phyloP scores from a whole-genome alignment of 1,139 yeast genomes.

The Blastobotrys illinoisensis region DNA sequence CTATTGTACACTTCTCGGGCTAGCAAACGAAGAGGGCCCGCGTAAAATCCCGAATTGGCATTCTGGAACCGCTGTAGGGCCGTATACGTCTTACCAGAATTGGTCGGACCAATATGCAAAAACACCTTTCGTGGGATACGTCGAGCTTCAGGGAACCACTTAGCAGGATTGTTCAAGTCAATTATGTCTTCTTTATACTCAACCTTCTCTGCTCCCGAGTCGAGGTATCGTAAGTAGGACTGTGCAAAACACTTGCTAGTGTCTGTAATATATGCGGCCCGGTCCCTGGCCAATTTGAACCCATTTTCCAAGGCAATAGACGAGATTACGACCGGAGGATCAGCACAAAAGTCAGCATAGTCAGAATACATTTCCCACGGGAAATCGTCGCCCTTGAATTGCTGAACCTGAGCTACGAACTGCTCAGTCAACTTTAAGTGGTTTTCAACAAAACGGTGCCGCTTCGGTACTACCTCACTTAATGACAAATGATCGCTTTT shows the following conservation, averaged over 20 bases:
- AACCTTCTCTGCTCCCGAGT: slow-evolving; percentile 1
- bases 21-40: slow-evolving; percentile 85
- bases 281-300: neutral
- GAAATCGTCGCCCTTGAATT: neutral
- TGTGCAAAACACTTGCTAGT: slow-evolving; percentile 1
- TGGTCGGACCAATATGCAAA: slow-evolving; percentile 96
- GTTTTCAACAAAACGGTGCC: neutral
- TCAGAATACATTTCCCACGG: slow-evolving; percentile 8
- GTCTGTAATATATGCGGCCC: neutral
- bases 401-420: neutral
- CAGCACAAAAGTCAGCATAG: slow-evolving; percentile 7
- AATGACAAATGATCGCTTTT: neutral
- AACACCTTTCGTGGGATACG: slow-evolving; percentile 69
- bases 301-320: slow-evolving; percentile 2
- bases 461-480: neutral
- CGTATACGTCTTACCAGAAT: slow-evolving; percentile 89
- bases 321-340: slow-evolving; percentile 1
- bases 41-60: slow-evolving; percentile 83
- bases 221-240: slow-evolving; percentile 2
- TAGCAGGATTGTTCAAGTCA: slow-evolving; percentile 48
- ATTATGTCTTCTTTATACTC: slow-evolving; percentile 2
- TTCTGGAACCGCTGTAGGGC: slow-evolving; percentile 64
- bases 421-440: neutral
- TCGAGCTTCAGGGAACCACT: slow-evolving; percentile 87
- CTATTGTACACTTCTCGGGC: slow-evolving; percentile 90